Percentiles rank a stretch among this genome's conserved stretches.
Conservation (phyloP, 2,329 filamentous ascomycete species). For the Verticillium nubilum region DNA sequence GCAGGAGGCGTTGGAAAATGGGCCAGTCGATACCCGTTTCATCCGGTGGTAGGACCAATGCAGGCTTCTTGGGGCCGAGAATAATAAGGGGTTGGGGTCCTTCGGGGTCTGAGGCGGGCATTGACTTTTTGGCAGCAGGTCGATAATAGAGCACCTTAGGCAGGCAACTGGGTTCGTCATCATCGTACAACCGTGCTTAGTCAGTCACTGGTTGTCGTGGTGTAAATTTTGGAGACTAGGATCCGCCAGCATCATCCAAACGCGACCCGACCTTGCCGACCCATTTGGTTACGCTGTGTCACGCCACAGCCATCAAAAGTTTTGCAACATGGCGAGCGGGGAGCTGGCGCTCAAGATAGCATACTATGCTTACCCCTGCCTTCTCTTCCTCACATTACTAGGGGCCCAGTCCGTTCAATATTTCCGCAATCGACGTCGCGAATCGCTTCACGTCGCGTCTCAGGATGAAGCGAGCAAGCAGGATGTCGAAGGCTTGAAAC, state of each 20-base stretch:
- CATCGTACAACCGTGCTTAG: too few species aligned
- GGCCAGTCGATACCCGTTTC: neutral
- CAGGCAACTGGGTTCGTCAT: too few species aligned
- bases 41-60: neutral
- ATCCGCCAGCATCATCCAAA: too few species aligned
- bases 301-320: neutral
- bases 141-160: too few species aligned
- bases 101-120: too few species aligned
- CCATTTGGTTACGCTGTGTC: too few species aligned
- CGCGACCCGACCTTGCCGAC: too few species aligned
- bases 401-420: slow-evolving; percentile 30
- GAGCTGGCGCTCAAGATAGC: slow-evolving; percentile 29
- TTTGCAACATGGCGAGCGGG: slow-evolving; percentile 22
- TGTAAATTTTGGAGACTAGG: too few species aligned
- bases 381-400: slow-evolving; percentile 29
- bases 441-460: slow-evolving; percentile 17
- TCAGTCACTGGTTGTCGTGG: too few species aligned
- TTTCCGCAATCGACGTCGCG: slow-evolving; percentile 24
- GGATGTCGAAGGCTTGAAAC: slow-evolving; percentile 18
- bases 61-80: too few species aligned
- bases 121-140: too few species aligned
- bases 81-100: too few species aligned
- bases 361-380: slow-evolving; percentile 35
- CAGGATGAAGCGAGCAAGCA: slow-evolving; percentile 20
- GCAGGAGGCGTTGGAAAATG: neutral